Percentiles rank a stretch among this genome's conserved stretches.
phyloP scores from a whole-genome alignment of 805 yeast genomes.

The Spathaspora hagerdaliae region DNA sequence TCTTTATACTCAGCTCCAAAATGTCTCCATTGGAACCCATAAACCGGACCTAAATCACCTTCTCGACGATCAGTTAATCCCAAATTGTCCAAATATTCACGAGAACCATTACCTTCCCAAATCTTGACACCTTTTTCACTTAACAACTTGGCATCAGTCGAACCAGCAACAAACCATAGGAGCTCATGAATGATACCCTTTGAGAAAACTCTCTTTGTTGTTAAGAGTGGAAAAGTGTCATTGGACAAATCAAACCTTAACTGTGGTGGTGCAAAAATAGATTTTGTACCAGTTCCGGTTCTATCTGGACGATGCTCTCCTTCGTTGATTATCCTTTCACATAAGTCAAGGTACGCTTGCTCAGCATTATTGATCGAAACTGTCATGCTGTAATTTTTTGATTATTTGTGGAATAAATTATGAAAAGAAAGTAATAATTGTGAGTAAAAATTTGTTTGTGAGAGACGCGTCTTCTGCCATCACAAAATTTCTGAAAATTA shows the following conservation, averaged over 20 bases:
- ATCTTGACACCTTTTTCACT: conserved; percentile 87
- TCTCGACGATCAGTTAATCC: conserved; percentile 79
- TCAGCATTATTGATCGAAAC: conserved; percentile 52
- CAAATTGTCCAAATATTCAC: conserved; percentile 80
- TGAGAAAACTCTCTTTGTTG: conserved; percentile 89
- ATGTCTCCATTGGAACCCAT: conserved; percentile 99
- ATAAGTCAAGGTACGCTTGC: conserved; percentile 80
- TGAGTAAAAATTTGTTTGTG: no score
- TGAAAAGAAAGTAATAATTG: no score
- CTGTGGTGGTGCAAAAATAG: conserved; percentile 95
- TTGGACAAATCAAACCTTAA: conserved; percentile 72
- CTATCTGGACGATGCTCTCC: conserved; percentile 94
- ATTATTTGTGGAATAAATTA: no score
- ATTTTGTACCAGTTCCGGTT: conserved; percentile 94
- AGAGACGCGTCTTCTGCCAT: no score
- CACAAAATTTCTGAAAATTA: no score
- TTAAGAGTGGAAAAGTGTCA: conserved; percentile 78
- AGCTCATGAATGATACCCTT: conserved; percentile 87
- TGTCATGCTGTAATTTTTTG: conserved; percentile 14
- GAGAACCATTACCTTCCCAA: conserved; percentile 98
- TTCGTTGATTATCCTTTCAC: conserved; percentile 67
- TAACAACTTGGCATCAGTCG: conserved; percentile 79
- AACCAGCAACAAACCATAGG: conserved; percentile 88
- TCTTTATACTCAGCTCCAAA: conserved; percentile 91
- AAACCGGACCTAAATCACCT: conserved; percentile 97